phyloP scores from a whole-genome alignment of 1,139 yeast species.

The Chernovozyma aurita region DNA sequence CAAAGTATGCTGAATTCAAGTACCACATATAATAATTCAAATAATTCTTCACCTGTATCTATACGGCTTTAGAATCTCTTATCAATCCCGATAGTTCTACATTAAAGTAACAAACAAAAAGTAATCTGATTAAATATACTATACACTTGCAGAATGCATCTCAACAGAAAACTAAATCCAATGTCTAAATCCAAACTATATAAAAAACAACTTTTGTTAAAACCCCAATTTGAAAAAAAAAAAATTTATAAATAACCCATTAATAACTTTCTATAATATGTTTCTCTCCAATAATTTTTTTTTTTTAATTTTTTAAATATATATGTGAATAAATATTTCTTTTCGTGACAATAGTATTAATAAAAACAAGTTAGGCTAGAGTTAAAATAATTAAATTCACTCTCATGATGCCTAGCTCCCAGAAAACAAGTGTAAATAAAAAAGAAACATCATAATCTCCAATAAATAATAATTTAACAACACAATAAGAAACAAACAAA shows the following conservation, averaged over 20 bases:
- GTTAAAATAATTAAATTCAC: no score
- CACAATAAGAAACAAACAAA: conserved; percentile 12
- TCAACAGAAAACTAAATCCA: conserved; percentile 23
- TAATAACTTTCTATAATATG: conserved; percentile 25
- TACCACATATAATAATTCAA: no score
- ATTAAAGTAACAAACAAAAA: no score
- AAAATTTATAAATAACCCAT: conserved; percentile 26
- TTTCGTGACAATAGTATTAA: conserved; percentile 1
- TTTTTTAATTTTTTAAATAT: conserved; percentile 11
- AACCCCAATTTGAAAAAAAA: conserved; percentile 21
- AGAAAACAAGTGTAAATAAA: conserved; percentile 9
- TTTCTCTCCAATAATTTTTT: conserved; percentile 10
- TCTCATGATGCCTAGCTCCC: no score
- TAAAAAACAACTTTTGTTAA: conserved; percentile 16
- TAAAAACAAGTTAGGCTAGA: neutral
- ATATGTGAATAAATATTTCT: conserved; percentile 4
- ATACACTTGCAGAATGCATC: conserved; percentile 19
- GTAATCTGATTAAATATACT: conserved; percentile 10
- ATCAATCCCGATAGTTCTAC: no score
- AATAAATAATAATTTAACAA: conserved; percentile 7
- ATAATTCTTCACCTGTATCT: no score
- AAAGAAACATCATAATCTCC: conserved; percentile 6
- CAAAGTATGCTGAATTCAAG: no score
- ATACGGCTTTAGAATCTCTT: no score
- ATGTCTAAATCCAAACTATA: conserved; percentile 36